A percentile compares a stretch with the other conserved stretches of the same genome.
Conservation (phyloP, 169 alveolate genomes). For the Plasmodium cynomolgi region DNA sequence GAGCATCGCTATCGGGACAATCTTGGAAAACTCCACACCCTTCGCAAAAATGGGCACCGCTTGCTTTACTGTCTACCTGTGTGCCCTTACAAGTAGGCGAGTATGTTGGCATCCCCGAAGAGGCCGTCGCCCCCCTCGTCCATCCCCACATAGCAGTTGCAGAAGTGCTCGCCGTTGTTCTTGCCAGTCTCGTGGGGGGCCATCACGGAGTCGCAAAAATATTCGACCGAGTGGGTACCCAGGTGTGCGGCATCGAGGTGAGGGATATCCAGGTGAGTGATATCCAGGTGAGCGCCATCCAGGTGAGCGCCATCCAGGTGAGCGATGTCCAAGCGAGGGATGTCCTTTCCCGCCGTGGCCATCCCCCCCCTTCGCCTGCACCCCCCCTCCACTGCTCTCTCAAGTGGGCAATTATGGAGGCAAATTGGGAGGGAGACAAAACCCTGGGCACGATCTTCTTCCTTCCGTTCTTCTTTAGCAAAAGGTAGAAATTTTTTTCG, state of each 20-base stretch:
- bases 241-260: too few relatives aligned
- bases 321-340: neutral
- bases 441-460: conserved; percentile 38
- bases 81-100: neutral
- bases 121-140: conserved; percentile 9
- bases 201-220: neutral
- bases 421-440: conserved; percentile 26
- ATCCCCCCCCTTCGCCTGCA: neutral
- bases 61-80: neutral
- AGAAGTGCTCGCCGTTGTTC: neutral
- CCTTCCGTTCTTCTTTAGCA: conserved; percentile 24
- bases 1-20: neutral
- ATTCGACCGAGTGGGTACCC: conserved; percentile 2
- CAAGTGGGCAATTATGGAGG: conserved; percentile 5
- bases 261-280: too few relatives aligned
- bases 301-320: too few relatives aligned
- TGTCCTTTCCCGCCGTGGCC: neutral
- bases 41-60: too few relatives aligned
- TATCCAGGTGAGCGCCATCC: too few relatives aligned
- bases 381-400: neutral
- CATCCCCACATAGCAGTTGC: conserved; percentile 28
- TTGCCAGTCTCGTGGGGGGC: neutral
- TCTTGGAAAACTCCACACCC: neutral
- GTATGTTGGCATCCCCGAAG: conserved; percentile 11
- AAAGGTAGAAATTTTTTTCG: conserved; percentile 34